phyloP scores from a whole-genome alignment of 2,329 filamentous ascomycete species.

The Aureobasidium namibiae region DNA sequence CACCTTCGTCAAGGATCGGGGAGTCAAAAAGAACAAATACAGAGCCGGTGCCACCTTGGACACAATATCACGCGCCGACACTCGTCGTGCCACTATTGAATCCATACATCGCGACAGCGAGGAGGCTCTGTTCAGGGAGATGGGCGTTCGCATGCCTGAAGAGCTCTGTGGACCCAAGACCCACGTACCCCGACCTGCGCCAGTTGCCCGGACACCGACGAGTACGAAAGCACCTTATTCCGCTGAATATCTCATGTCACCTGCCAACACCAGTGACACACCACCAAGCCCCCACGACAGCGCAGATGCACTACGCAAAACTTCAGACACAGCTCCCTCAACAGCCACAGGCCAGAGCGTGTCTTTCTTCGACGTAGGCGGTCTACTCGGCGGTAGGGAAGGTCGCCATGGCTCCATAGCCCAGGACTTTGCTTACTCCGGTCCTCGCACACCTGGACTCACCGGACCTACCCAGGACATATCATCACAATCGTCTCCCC shows the following conservation, averaged over 20 bases:
- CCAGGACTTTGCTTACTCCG: constrained; percentile 32
- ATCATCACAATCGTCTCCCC: neutral
- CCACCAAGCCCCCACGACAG: constrained; percentile 12
- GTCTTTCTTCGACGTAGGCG: constrained; percentile 80
- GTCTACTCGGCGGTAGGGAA: constrained; percentile 60
- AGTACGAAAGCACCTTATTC: neutral
- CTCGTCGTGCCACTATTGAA: constrained; percentile 53
- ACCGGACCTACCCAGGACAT: constrained; percentile 15
- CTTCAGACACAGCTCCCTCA: constrained; percentile 14
- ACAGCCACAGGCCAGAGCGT: constrained; percentile 17
- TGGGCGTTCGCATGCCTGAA: constrained; percentile 61
- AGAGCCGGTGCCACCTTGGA: constrained; percentile 48
- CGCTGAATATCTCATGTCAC: neutral
- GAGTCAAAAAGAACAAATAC: constrained; percentile 82
- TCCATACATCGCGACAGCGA: constrained; percentile 70
- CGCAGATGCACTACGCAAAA: constrained; percentile 7
- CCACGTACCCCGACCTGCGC: constrained; percentile 28
- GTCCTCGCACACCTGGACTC: neutral
- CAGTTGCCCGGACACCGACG: constrained; percentile 31
- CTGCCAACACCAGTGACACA: neutral
- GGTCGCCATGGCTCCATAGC: constrained; percentile 39
- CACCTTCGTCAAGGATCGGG: constrained; percentile 84
- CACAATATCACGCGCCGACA: constrained; percentile 47
- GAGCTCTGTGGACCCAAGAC: constrained; percentile 34
- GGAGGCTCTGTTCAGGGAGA: constrained; percentile 73